Base-by-base conservation (phyloP, 2,329 filamentous ascomycete genomes). In the Akanthomyces uredinophilus region DNA sequence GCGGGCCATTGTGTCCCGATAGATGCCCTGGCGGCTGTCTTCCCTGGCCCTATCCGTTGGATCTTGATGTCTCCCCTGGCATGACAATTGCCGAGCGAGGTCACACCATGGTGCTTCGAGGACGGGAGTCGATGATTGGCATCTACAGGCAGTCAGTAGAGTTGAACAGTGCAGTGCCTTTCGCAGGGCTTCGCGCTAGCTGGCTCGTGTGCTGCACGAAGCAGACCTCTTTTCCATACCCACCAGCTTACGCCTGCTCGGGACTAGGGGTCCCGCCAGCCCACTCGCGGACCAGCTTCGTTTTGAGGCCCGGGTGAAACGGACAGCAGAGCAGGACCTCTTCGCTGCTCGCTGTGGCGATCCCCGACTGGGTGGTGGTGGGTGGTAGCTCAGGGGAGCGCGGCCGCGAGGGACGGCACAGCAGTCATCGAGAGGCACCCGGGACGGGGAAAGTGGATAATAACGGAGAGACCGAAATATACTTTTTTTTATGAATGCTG, bases 191-290 rank as follows among this genome's bases (percentile, higher is more conserved):
- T 39, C 18, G 47, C 37, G 47, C 57, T 52, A 60, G 44, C n/a
- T 3, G 10, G 47, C 47, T 51, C 47, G 57, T 60, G 57, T 60
- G 44, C 47, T 60, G 57, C 22, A 29, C 7, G 39, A n/a, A 37
- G 20, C n/a, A 37, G 43, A 29, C 35, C 53, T 32, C 35, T 18
- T 29, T 27, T 52, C 22, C 27, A 51, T 60, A 60, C 37, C 57
- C 47, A 60, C 47, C 47, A 24, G 57, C 57, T 60, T 60, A 60
- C 57, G 57, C 47, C 47, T 43, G 18, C 24, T 39, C 44, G n/a
- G 20, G 46, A 29, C 44, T 49, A 49, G 35, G 24, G 47, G 35
- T n/a, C 29, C 57, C 47, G 47, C 57, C 47, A 20, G 47, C 57
- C 57, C 57, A 52, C 37, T 24, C 13, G n/a, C 35, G 20, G 13